These are phyloP conservation scores for Mucor circinelloides DNA, from an alignment of 371 early-diverging fungal species.

Conservation along the genomic window DNA sequence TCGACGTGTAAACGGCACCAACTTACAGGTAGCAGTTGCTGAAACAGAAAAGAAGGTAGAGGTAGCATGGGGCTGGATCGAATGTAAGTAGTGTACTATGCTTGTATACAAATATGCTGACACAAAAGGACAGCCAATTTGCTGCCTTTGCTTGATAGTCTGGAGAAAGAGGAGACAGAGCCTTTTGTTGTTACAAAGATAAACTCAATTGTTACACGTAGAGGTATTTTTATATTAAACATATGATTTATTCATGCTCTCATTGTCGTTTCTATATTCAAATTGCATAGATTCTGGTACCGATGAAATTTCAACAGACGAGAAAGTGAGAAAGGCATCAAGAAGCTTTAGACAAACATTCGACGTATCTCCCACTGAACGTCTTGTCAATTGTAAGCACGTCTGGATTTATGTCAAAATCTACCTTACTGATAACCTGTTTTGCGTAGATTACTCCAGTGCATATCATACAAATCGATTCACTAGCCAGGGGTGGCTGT, in stretches of 20 bases:
- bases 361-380: slow-evolving; percentile 77
- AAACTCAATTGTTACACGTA: slow-evolving; percentile 81
- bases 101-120: neutral
- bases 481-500: slow-evolving; percentile 97
- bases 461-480: slow-evolving; percentile 82
- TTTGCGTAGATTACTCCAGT: slow-evolving; percentile 84
- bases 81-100: slow-evolving; percentile 47
- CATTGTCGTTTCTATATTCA: neutral
- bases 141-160: slow-evolving; percentile 61
- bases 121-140: slow-evolving; percentile 61
- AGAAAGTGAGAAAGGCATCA: slow-evolving; percentile 85
- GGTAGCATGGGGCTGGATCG: slow-evolving; percentile 89
- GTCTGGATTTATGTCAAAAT: neutral
- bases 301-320: slow-evolving; percentile 82
- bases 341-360: slow-evolving; percentile 93
- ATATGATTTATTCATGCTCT: slow-evolving; percentile 1
- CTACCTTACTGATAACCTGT: neutral
- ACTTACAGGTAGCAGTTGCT: slow-evolving; percentile 69
- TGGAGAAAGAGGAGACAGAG: slow-evolving; percentile 81
- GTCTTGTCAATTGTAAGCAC: slow-evolving; percentile 83
- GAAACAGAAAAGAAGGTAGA: slow-evolving; percentile 84
- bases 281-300: slow-evolving; percentile 59
- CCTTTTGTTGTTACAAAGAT: slow-evolving; percentile 89
- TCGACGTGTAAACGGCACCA: slow-evolving; percentile 55
- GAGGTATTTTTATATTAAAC: slow-evolving; percentile 54